Base-by-base conservation (phyloP, 2,329 filamentous ascomycete genomes). In the Exophiala sideris region DNA sequence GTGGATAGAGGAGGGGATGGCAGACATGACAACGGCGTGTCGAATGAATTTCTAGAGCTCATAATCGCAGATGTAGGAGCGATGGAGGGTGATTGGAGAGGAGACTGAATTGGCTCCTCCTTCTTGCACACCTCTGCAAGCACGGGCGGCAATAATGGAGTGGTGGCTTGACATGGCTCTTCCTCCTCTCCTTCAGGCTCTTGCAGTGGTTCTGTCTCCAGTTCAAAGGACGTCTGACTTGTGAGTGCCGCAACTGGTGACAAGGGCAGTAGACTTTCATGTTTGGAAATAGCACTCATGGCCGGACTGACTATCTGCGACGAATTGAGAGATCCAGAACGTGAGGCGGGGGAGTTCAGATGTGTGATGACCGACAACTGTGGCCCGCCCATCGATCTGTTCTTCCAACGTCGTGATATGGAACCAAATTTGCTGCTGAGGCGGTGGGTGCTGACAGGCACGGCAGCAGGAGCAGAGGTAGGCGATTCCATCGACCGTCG, bases 71-170 rank as follows among this genome's bases (percentile, higher is more conserved):
- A 70, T 36, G 79, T 73, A n/a, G 85, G 83, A 8, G 86, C 88
- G 14, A 94, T 81, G 0, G 84, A 87, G 0, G 91, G 91, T 0
- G 90, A 95, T 70, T 95, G 89, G 21, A 95, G 76, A n/a, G 91
- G 90, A 6, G 90, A 95, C 54, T 88, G 81, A 32, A 86, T 76
- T 1, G 80, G 79, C 0, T 83, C 79, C 39, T 82, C 74, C 35
- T 75, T 66, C n/a, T 66, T 65, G 36, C 73, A 69, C 18, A 78
- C 72, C 51, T 82, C 80, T 24, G 82, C 84, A 75, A 95, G 81
- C 34, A 94, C 78, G 0, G 91, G 91, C 6, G 91, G 91, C 2
- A 96, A 78, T 6, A 96, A 79, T 36, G 91, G 92, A 2, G 91
- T 96, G 3, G 87, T 87, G 0, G 89, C 87, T 62, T 88, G 73